Evolutionary conservation across 2,329 filamentous ascomycete species (phyloP), one percentile per base, ranked within the genome.

Genomic region (Dendrostoma leiphaemia): DNA sequence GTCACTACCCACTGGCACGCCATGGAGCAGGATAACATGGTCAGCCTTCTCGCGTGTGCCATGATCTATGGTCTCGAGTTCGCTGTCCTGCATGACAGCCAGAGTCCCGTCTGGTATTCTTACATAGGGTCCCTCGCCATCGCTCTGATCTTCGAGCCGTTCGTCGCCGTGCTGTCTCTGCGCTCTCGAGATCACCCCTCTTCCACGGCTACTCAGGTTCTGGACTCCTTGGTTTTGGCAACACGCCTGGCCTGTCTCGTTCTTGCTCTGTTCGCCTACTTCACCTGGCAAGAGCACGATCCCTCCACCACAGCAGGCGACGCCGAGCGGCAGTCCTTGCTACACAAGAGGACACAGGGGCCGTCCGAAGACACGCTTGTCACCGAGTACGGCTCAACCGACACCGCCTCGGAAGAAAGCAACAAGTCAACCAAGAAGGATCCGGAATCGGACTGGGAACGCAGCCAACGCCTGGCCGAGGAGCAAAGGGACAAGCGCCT

Each of bases 401-500:
- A 53, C 15, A 29, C 19, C 10, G 24, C 26, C 15, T 28, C 54
- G 19, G 50, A 53, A 9, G 59, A 65, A 23, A 32, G 60, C 7
- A 54, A 50, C 24, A 63, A 64, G 56, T 54, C 58, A 48, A 60
- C 57, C 58, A 65, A 59, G 48, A 70, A 72, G 49, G 68, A 65
- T 15, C 69, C 73, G 1, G 82, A 87, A 62, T 82, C 70, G 63
- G 78, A 66, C 40, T 86, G 74, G 78, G 79, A 77, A 65, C 78
- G 71, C 54, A 75, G 69, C 45, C 73, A 81, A 63, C 75, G 80
- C 37, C 75, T 76, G 65, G 80, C 71, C 46, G 81, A 73, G 65
- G 84, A 79, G 68, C 80, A 71, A 59, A 86, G 82, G 74, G 75
- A 84, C 58, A 86, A 90, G 68, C 82, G 86, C 3, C 76, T 91